Base-by-base conservation (phyloP, 192 early-diverging fungal genomes). In the Mortierella claussenii region DNA sequence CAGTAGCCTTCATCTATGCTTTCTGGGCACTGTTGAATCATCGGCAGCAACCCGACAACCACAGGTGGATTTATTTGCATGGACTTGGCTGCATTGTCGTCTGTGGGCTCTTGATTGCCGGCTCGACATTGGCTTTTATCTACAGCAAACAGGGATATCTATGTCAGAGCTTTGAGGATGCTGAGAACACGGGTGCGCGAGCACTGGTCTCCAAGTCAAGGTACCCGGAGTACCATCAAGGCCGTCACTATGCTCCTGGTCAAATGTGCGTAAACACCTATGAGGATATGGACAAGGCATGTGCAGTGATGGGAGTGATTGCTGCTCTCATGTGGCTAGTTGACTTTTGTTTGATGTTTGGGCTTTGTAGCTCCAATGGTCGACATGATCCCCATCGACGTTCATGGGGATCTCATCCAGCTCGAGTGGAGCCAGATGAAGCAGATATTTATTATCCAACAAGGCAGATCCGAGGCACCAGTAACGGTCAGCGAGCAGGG, bases 311-410 rank as follows among this genome's bases (percentile, higher is more conserved):
- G 33, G 63, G 71, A 2, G 32, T 55, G n/a, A 18, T 66, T 10
- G 71, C 55, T 8, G 55, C 57, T n/a, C 4, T 60, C 17, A 10
- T 75, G 23, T 75, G 71, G 71, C 9, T 75, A 4, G n/a, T 52
- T 3, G 71, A 75, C 28, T 66, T 75, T 46, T 59, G 56, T 20
- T 20, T 65, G 21, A 75, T 65, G 28, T 60, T 75, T 75, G 62
- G 62, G 0, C 20, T 59, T 9, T 75, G 61, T 65, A 48, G 68
- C 2, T 44, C 34, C 6, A 46, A 30, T 6, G 58, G 51, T 33
- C 56, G 33, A 6, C 52, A 68, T 46, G 51, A 49, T 3, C 37
- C 34, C 3, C 56, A 31, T 44, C 40, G 54, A 6, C 7, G 51
- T 53, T n/a, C n/a, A n/a, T n/a, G n/a, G n/a, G n/a, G n/a, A n/a